Conservation (phyloP, 1,284 basidiomycete species). For the Cutaneotrichosporon sp. region DNA sequence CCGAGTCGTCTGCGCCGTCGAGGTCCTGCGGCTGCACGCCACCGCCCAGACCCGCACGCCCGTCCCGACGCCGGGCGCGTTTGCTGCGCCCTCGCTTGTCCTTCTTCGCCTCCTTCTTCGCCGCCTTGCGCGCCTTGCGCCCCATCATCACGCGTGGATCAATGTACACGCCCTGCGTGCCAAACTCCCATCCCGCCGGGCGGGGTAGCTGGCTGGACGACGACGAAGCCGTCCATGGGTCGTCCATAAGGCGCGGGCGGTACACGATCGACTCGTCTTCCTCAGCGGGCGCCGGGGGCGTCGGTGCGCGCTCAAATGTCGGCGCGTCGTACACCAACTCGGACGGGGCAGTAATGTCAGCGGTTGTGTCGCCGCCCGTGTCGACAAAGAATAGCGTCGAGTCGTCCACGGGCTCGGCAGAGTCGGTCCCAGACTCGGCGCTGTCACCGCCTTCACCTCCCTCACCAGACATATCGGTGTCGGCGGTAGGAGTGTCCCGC, state of each 20-base stretch:
- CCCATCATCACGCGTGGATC: conserved; percentile 22
- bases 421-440: too few relatives aligned
- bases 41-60: background rate
- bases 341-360: too few relatives aligned
- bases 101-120: conserved; percentile 28
- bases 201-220: too few relatives aligned
- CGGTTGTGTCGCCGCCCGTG: conserved; percentile 12
- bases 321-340: conserved; percentile 26
- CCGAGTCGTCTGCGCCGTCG: conserved; percentile 34
- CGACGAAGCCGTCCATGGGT: conserved; percentile 9
- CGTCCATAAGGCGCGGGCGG: conserved; percentile 27
- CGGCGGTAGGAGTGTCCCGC: too few relatives aligned
- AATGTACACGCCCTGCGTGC: conserved; percentile 18
- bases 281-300: conserved; percentile 7
- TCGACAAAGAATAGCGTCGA: conserved; percentile 30
- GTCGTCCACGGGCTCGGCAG: conserved; percentile 8
- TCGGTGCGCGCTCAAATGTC: background rate
- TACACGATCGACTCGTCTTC: conserved; percentile 44
- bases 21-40: conserved; percentile 11
- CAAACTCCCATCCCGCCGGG: conserved; percentile 3
- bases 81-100: conserved; percentile 25
- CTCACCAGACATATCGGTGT: too few relatives aligned
- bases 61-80: conserved; percentile 13
- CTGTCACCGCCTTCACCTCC: too few relatives aligned
- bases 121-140: conserved; percentile 26